Evolutionary conservation across 306 rosid species (phyloP).

Genomic region (Trifolium pratense): DNA sequence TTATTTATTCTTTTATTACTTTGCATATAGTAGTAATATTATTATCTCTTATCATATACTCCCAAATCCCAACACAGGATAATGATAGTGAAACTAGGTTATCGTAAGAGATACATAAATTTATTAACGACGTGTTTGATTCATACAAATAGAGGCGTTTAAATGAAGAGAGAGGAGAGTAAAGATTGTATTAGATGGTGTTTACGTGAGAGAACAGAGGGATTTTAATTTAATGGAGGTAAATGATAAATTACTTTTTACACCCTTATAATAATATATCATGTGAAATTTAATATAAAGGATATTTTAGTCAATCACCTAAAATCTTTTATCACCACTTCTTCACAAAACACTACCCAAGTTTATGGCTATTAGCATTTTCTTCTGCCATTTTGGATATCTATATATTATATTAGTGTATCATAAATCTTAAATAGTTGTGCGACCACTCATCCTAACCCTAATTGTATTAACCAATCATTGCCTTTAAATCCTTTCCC

Average conservation of each 20-base stretch:
- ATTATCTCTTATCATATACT: conserved; percentile 9
- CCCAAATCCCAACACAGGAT: neutral
- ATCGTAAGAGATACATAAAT: neutral
- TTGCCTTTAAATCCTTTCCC: no score
- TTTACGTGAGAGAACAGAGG: neutral
- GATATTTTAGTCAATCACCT: no score
- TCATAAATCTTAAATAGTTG: no score
- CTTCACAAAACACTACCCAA: no score
- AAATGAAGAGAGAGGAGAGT: neutral
- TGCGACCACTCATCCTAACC: no score
- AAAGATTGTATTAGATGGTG: neutral
- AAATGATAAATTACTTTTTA: neutral
- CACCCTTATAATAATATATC: neutral
- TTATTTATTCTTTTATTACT: conserved; percentile 28
- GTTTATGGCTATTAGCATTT: no score
- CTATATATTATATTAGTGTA: no score
- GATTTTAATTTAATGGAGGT: neutral
- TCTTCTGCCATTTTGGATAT: no score
- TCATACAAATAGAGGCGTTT: neutral
- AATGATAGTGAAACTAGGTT: conserved; percentile 14
- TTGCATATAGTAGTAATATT: conserved; percentile 7
- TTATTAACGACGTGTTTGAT: neutral
- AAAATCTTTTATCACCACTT: no score
- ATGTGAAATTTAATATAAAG: neutral
- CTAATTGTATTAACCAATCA: no score